These are phyloP conservation scores for Dendryphion nanum DNA, from an alignment of 2,329 filamentous ascomycete genomes.

Conservation along the genomic window DNA sequence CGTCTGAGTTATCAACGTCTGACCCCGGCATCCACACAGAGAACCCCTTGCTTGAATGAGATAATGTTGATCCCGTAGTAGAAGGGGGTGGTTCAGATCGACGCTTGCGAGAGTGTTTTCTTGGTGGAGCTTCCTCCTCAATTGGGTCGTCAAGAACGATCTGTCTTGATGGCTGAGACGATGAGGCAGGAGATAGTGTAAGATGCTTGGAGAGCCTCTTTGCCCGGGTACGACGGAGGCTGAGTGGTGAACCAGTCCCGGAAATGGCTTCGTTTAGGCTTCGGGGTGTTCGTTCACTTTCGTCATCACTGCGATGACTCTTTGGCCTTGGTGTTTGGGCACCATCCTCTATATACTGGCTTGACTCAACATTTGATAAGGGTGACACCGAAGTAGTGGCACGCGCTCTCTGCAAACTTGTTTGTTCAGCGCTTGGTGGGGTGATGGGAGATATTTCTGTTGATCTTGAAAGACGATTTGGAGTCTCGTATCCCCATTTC, in stretches of 20 bases:
- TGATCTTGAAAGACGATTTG: conserved; percentile 26
- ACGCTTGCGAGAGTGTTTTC: conserved; percentile 31
- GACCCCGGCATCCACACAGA: conserved; percentile 50
- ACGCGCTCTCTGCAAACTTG: conserved; percentile 21
- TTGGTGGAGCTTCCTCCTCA: conserved; percentile 17
- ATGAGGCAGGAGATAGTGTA: conserved; percentile 23
- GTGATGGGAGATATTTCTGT: conserved; percentile 34
- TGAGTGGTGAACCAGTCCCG: conserved; percentile 28
- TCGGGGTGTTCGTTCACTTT: conserved; percentile 30
- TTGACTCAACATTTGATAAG: conserved; percentile 15
- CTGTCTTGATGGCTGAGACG: conserved; percentile 32
- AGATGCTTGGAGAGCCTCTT: conserved; percentile 36
- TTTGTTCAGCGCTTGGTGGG: conserved; percentile 38
- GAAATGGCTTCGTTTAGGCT: conserved; percentile 39
- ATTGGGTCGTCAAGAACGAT: conserved; percentile 34
- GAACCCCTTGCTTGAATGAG: conserved; percentile 41
- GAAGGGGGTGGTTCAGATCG: conserved; percentile 19
- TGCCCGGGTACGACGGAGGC: conserved; percentile 39
- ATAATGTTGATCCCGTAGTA: conserved; percentile 20
- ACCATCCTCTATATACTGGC: conserved; percentile 2
- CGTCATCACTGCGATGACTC: conserved; percentile 15
- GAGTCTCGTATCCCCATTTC: conserved; percentile 43
- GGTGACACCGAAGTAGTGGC: conserved; percentile 10
- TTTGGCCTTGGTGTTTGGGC: conserved; percentile 7
- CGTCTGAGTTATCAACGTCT: conserved; percentile 34